Evolutionary conservation across 2,329 filamentous ascomycete species (phyloP).

Genomic region (Rutstroemia sydowiana): DNA sequence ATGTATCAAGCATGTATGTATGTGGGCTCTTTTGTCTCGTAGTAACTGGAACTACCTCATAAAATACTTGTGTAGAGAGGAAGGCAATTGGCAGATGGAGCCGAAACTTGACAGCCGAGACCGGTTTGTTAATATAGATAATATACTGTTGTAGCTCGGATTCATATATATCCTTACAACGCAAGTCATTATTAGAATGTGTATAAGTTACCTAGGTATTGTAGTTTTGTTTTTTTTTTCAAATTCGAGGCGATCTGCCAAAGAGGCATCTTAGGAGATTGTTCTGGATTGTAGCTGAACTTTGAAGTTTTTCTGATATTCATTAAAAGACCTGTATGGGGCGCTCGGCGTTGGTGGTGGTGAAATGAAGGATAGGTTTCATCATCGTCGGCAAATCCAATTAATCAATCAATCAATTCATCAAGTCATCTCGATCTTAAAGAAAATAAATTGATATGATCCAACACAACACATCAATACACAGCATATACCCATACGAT

Average conservation of each 20-base stretch:
- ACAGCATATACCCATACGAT: neutral
- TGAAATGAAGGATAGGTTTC: no score
- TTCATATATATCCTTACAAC: neutral
- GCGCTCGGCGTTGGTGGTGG: no score
- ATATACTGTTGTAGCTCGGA: neutral
- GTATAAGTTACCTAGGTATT: neutral
- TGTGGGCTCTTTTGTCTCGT: neutral
- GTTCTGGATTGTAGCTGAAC: no score
- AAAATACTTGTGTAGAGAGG: neutral
- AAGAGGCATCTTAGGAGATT: no score
- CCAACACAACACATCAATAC: neutral
- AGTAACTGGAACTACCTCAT: neutral
- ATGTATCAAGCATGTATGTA: neutral
- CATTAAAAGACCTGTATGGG: no score
- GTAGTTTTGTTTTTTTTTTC: neutral
- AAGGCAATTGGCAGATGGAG: neutral
- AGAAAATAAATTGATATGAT: neutral
- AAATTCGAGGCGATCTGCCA: no score
- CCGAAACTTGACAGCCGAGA: neutral
- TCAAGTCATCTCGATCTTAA: no score
- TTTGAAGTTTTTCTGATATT: no score
- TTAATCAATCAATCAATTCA: no score
- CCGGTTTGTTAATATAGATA: neutral
- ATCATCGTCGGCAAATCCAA: no score
- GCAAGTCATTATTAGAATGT: neutral